These are phyloP conservation scores for Malassezia japonica DNA, from an alignment of 1,284 basidiomycete species.

Conservation along the genomic window DNA sequence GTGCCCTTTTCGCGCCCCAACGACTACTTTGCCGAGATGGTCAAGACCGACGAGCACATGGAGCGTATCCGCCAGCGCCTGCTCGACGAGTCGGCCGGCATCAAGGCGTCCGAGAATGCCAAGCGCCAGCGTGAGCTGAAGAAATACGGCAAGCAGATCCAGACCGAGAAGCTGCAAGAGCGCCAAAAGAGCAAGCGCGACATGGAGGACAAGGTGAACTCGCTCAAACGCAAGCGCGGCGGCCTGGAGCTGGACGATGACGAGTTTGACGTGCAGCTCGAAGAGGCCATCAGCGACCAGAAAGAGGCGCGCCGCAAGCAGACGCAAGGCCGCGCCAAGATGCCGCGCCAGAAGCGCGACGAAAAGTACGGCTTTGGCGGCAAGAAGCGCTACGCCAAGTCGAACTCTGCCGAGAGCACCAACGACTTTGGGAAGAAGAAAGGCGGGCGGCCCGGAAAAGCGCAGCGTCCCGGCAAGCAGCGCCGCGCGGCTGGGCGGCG, in stretches of 20 bases:
- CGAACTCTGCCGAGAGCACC: slow-evolving; percentile 40
- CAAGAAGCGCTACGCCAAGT: slow-evolving; percentile 39
- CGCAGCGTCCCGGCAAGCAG: slow-evolving; percentile 14
- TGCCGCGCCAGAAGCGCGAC: slow-evolving; percentile 34
- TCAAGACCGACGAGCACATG: slow-evolving; percentile 96
- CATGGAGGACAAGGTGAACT: slow-evolving; percentile 55
- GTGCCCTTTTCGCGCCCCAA: slow-evolving; percentile 82
- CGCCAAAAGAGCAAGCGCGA: slow-evolving; percentile 67
- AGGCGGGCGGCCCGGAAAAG: slow-evolving; percentile 9
- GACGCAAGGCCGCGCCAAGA: slow-evolving; percentile 23
- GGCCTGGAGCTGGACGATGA: slow-evolving; percentile 60
- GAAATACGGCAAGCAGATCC: slow-evolving; percentile 96
- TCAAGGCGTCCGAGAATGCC: slow-evolving; percentile 85
- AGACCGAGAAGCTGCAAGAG: slow-evolving; percentile 72
- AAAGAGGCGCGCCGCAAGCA: slow-evolving; percentile 2
- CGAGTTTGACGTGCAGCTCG: slow-evolving; percentile 65
- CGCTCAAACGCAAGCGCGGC: slow-evolving; percentile 56
- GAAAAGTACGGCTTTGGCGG: slow-evolving; percentile 44
- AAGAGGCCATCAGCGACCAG: slow-evolving; percentile 49
- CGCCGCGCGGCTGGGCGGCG: slow-evolving; percentile 11
- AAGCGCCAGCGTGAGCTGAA: slow-evolving; percentile 86
- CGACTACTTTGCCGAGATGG: slow-evolving; percentile 99
- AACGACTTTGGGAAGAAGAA: slow-evolving; percentile 22
- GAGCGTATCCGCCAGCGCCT: slow-evolving; percentile 83
- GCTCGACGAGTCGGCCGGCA: slow-evolving; percentile 75